phyloP scores from a whole-genome alignment of 768 basidiomycete species.

The Arthromyces matolae region DNA sequence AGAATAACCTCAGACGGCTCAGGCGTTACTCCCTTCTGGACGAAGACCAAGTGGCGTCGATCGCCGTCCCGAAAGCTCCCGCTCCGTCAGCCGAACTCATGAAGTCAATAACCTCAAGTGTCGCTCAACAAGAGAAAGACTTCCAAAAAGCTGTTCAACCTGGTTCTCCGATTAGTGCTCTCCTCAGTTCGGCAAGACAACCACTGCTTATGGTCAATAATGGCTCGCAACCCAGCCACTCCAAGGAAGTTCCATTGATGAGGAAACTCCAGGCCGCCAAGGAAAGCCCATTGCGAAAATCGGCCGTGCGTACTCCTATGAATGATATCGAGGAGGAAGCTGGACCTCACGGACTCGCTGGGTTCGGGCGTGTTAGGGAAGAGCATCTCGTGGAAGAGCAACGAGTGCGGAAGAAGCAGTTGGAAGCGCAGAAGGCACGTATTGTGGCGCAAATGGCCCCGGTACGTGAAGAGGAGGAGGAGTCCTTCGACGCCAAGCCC shows the following conservation, averaged over 20 bases:
- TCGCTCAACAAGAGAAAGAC: constrained; percentile 89
- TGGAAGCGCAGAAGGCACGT: constrained; percentile 87
- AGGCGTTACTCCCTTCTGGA: constrained; percentile 63
- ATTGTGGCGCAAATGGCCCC: constrained; percentile 94
- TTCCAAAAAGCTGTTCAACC: constrained; percentile 96
- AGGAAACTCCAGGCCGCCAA: constrained; percentile 58
- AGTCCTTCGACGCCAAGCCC: constrained; percentile 21
- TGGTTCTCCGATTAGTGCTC: constrained; percentile 87
- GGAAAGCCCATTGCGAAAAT: constrained; percentile 51
- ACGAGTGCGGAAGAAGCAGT: constrained; percentile 58
- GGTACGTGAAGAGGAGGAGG: constrained; percentile 42
- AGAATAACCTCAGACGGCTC: constrained; percentile 67
- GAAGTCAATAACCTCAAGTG: constrained; percentile 53
- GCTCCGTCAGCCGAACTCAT: constrained; percentile 18
- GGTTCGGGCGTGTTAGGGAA: constrained; percentile 23
- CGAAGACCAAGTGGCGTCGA: constrained; percentile 47
- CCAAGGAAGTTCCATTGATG: constrained; percentile 39
- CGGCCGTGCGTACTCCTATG: constrained; percentile 37
- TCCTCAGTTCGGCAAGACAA: constrained; percentile 85
- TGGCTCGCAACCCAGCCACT: constrained; percentile 14
- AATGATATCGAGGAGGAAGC: constrained; percentile 42
- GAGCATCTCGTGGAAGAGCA: constrained; percentile 29
- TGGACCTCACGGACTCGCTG: constrained; percentile 24
- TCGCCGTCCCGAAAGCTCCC: constrained; percentile 37
- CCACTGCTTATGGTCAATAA: constrained; percentile 69